These are phyloP conservation scores for Allium fistulosum DNA, from an alignment of 106 monocot species.

Conservation along the genomic window DNA sequence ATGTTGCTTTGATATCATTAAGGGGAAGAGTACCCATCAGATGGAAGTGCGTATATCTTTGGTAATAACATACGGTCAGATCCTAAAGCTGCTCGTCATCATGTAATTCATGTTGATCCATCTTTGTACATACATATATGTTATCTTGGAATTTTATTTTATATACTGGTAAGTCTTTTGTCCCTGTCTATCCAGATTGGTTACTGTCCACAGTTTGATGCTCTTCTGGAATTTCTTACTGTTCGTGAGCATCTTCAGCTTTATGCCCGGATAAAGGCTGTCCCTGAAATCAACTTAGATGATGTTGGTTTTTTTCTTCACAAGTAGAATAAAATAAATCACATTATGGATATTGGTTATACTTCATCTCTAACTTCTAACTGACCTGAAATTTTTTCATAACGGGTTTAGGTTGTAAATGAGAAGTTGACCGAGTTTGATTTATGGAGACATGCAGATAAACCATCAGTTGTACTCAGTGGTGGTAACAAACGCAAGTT, in stretches of 20 bases:
- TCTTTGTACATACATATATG: background rate
- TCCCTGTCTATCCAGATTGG: constrained; percentile 49
- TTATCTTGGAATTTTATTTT: too few relatives aligned
- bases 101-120: constrained; percentile 29
- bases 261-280: constrained; percentile 85
- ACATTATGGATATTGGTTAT: too few relatives aligned
- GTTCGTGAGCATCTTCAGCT: constrained; percentile 81
- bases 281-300: constrained; percentile 44
- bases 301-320: constrained; percentile 25
- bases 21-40: constrained; percentile 80
- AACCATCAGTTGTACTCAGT: constrained; percentile 81
- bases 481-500: constrained; percentile 94
- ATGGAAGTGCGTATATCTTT: constrained; percentile 92
- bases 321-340: too few relatives aligned
- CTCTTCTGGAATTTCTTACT: constrained; percentile 80
- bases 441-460: constrained; percentile 67
- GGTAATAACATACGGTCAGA: constrained; percentile 60
- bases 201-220: constrained; percentile 96
- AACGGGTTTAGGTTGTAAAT: constrained; percentile 46
- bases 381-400: too few relatives aligned
- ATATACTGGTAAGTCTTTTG: background rate
- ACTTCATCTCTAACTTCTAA: too few relatives aligned
- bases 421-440: constrained; percentile 84
- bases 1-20: constrained; percentile 6
- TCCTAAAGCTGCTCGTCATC: constrained; percentile 57